Percentiles rank a stretch among this genome's conserved stretches.
phyloP scores from a whole-genome alignment of 2,329 filamentous ascomycete species.

The Colletotrichum graminicola region DNA sequence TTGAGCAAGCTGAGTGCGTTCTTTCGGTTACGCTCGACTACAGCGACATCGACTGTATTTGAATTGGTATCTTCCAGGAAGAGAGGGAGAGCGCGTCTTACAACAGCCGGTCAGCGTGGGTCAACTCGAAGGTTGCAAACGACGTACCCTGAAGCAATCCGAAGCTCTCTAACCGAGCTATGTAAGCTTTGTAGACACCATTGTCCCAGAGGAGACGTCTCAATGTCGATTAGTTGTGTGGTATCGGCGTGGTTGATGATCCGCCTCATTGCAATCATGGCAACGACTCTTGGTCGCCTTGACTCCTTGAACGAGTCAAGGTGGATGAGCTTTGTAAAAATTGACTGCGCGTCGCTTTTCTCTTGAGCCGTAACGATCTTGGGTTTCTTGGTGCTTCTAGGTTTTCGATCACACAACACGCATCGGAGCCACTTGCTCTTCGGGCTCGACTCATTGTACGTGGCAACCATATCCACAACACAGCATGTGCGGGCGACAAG shows the following conservation, averaged over 20 bases:
- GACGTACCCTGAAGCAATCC: constrained; percentile 79
- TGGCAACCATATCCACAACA: constrained; percentile 59
- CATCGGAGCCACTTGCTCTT: background rate
- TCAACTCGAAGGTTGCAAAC: constrained; percentile 31
- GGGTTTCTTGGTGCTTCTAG: background rate
- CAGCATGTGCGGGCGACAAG: constrained; percentile 70
- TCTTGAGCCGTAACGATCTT: constrained; percentile 19
- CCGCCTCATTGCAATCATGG: constrained; percentile 78
- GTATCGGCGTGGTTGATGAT: constrained; percentile 76
- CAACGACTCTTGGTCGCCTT: constrained; percentile 73
- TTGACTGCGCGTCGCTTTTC: constrained; percentile 56
- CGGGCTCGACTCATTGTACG: background rate
- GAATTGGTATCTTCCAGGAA: constrained; percentile 67
- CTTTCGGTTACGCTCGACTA: constrained; percentile 74
- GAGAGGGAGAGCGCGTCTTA: constrained; percentile 71
- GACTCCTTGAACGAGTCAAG: constrained; percentile 63
- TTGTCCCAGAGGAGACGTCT: constrained; percentile 76
- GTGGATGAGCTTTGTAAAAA: constrained; percentile 62
- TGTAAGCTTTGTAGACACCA: constrained; percentile 86
- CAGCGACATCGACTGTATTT: constrained; percentile 52
- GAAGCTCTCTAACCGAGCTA: constrained; percentile 87
- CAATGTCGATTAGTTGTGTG: constrained; percentile 72
- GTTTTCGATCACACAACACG: constrained; percentile 15
- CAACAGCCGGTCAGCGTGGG: constrained; percentile 41
- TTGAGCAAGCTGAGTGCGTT: constrained; percentile 79